Conservation (phyloP, 2,329 filamentous ascomycete genomes). For the Botrytis fabae region DNA sequence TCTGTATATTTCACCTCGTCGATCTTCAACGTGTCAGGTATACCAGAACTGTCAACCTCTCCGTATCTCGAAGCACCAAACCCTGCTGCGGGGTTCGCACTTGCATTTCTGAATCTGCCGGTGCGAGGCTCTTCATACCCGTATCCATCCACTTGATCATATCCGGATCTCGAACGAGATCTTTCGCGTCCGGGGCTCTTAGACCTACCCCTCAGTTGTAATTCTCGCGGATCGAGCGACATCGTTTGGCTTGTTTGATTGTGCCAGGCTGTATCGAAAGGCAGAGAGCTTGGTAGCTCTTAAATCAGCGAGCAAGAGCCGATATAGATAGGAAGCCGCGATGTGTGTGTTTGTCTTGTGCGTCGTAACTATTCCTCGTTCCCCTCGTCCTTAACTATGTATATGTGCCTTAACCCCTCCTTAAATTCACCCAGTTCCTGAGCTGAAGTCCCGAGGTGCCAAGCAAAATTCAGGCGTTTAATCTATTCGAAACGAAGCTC, state of each 20-base stretch:
- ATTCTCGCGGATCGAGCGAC: slow-evolving; percentile 39
- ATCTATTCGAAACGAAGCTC: background rate
- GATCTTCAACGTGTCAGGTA: slow-evolving; percentile 22
- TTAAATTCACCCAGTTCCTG: background rate
- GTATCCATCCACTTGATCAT: slow-evolving; percentile 23
- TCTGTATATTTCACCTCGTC: slow-evolving; percentile 17
- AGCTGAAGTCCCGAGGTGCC: background rate
- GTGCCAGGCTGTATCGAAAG: background rate
- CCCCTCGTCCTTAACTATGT: background rate
- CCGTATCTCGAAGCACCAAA: slow-evolving; percentile 8
- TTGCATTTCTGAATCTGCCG: slow-evolving; percentile 10
- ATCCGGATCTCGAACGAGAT: slow-evolving; percentile 31
- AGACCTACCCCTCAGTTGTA: slow-evolving; percentile 34
- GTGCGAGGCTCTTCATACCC: slow-evolving; percentile 21
- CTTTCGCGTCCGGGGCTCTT: slow-evolving; percentile 38
- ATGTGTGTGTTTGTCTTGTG: background rate
- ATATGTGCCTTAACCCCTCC: background rate
- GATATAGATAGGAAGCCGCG: background rate
- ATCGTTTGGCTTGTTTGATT: slow-evolving; percentile 24
- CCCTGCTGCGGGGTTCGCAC: background rate
- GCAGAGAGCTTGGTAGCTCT: background rate
- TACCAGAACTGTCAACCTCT: slow-evolving; percentile 21
- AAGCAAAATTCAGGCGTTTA: background rate
- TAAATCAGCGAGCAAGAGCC: background rate
- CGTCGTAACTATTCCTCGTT: background rate